phyloP scores from a whole-genome alignment of 2,329 filamentous ascomycete genomes.

The Pseudopithomyces maydicus region DNA sequence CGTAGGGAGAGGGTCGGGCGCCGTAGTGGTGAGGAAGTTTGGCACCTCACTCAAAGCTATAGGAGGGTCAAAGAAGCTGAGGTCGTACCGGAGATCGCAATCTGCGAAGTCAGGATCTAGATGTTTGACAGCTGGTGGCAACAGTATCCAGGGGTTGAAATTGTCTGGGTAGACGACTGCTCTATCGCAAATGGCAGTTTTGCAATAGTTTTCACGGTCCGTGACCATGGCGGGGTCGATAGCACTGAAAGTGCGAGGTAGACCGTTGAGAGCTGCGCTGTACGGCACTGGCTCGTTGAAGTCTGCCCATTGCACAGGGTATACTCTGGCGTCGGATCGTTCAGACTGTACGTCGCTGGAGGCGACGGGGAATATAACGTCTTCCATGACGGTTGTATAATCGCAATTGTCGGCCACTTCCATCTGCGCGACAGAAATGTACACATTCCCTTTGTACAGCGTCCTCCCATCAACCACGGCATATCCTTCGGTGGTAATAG shows the following conservation, averaged over 20 bases:
- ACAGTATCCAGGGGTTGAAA: conserved; percentile 1
- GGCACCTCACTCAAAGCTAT: conserved; percentile 3
- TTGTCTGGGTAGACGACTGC: background rate
- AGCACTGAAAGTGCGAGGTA: background rate
- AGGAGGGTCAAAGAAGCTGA: conserved; percentile 1
- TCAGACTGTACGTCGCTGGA: background rate
- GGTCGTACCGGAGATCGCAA: background rate
- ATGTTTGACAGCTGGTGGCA: background rate
- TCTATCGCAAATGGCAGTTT: conserved; percentile 1
- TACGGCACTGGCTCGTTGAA: conserved; percentile 5
- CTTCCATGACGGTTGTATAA: background rate
- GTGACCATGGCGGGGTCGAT: background rate
- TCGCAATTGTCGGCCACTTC: conserved; percentile 3
- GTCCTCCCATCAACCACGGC: background rate
- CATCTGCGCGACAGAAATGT: conserved; percentile 3
- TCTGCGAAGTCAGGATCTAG: background rate
- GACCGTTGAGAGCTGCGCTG: background rate
- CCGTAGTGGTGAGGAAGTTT: background rate
- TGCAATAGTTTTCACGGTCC: background rate
- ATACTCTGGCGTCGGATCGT: background rate
- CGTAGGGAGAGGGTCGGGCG: background rate
- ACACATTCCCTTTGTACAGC: conserved; percentile 5
- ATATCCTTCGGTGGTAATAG: conserved; percentile 6
- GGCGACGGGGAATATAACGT: conserved; percentile 2
- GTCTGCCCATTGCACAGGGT: conserved; percentile 2